Base-by-base conservation (phyloP, 2,329 filamentous ascomycete genomes). In the Aplosporella prunicola region DNA sequence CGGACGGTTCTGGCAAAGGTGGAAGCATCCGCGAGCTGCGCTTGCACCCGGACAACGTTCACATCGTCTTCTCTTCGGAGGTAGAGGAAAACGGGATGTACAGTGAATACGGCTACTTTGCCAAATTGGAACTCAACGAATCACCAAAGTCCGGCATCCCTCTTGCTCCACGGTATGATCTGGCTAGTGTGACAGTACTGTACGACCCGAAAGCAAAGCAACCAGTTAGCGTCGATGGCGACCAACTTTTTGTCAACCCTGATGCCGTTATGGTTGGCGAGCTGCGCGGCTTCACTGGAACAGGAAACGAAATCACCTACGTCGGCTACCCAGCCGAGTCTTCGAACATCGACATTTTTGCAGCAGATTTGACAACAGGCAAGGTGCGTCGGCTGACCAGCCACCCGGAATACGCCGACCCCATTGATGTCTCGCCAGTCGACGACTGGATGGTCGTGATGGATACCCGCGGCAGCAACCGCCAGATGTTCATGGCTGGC, bases 321-420 rank as follows among this genome's bases (percentile, higher is more conserved):
- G 48, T 68, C 6, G 64, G 64, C 2, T 51, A 49, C 32, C 47
- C 61, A 1, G 35, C 34, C 6, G 64, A 70, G 45, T 62, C 64
- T 1, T 59, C 47, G 43, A 70, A 68, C 33, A 61, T 67, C 40
- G 66, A 69, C 41, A 44, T 67, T 5, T 68, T 60, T 37, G 64
- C 64, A 3, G 55, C 55, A 6, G 47, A 68, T 32, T 37, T 68
- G 3, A 43, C 42, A 1, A 67, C 62, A 1, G 66, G 66, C 7
- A 39, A 35, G 1, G 53, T 68, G 5, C 56, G 63, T 13, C 60
- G 65, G 0, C 47, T 69, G 2, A 69, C 63, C 3, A 55, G 45
- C 13, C 61, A 68, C 40, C 63, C 64, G 1, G 65, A 63, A 20
- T 69, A 69, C 35, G 48, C 49, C 5, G 65, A 69, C 32, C 65